phyloP scores from a whole-genome alignment of 495 filamentous ascomycete genomes.

The Chaetomium cochliodes region DNA sequence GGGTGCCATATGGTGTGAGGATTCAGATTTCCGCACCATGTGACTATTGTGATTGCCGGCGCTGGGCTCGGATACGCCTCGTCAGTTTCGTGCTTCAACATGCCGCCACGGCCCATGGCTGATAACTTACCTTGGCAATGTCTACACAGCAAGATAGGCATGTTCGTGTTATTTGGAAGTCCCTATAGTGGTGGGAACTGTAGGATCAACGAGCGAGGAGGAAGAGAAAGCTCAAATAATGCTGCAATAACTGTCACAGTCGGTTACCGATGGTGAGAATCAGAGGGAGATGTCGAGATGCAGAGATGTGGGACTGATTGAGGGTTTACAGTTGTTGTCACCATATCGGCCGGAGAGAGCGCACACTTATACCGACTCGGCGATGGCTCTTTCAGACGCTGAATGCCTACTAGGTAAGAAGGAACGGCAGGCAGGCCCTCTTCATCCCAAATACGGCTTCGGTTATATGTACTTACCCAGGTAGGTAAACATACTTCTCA shows the following conservation, averaged over 20 bases:
- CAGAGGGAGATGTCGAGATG: neutral
- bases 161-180: neutral
- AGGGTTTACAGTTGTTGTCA: neutral
- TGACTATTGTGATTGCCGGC: neutral
- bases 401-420: neutral
- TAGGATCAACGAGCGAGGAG: neutral
- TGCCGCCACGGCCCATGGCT: no score
- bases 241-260: neutral
- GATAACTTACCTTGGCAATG: neutral
- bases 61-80: neutral
- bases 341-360: neutral
- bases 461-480: no score
- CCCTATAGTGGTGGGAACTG: neutral
- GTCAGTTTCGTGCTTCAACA: neutral
- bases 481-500: no score
- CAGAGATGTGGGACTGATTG: no score
- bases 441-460: neutral
- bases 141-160: neutral
- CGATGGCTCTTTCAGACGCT: neutral
- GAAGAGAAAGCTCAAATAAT: neutral
- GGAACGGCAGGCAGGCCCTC: neutral
- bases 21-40: neutral
- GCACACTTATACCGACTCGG: neutral
- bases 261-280: neutral
- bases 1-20: neutral